Conservation (phyloP, 1,284 basidiomycete species). For the Calocybe gambosa region DNA sequence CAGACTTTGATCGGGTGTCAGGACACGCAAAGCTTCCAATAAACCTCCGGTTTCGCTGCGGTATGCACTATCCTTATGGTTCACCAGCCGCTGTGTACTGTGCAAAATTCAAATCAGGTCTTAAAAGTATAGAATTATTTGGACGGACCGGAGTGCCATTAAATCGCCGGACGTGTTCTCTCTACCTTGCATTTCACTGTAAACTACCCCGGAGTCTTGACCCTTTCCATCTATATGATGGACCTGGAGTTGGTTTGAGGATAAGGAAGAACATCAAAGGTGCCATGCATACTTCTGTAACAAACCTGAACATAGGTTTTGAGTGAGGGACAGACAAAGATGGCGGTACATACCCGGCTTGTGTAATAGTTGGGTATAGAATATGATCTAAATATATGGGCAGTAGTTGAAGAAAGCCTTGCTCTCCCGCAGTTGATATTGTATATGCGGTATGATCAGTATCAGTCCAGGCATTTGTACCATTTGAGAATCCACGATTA, state of each 20-base stretch:
- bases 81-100: conserved; percentile 76
- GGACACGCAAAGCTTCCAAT: conserved; percentile 84
- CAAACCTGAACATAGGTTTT: conserved; percentile 40
- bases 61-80: conserved; percentile 83
- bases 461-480: conserved; percentile 86
- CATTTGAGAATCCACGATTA: conserved; percentile 92
- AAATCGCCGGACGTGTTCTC: conserved; percentile 90
- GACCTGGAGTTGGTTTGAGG: conserved; percentile 42
- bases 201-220: conserved; percentile 94
- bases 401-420: conserved; percentile 92
- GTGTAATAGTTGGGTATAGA: conserved; percentile 91
- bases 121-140: not conserved
- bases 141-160: conserved; percentile 74
- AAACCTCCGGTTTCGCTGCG: conserved; percentile 96
- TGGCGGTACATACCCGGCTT: conserved; percentile 53
- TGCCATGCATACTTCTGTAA: conserved; percentile 68
- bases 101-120: not conserved
- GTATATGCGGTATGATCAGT: conserved; percentile 93
- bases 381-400: conserved; percentile 98
- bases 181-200: conserved; percentile 97
- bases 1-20: conserved; percentile 89
- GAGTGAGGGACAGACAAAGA: not conserved
- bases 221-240: conserved; percentile 91
- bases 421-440: conserved; percentile 93
- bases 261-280: not conserved